A percentile compares a stretch with the other conserved stretches of the same genome.
These are phyloP conservation scores for Entomortierella chlamydospora DNA, from an alignment of 192 early-diverging fungal species.

Conservation along the genomic window DNA sequence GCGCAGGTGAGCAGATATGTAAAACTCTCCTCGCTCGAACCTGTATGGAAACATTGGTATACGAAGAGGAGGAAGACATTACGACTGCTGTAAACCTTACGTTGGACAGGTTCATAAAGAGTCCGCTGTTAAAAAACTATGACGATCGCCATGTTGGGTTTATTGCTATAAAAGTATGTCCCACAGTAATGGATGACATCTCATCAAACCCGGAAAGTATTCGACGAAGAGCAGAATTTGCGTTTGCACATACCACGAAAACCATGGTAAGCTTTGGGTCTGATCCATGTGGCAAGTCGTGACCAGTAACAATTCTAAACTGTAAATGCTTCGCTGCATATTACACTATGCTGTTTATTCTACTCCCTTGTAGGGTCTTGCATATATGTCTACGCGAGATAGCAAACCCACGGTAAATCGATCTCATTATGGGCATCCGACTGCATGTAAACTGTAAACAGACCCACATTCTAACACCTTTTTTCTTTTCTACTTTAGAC, in stretches of 20 bases:
- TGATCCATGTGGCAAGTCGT: too few species aligned
- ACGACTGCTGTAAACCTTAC: neutral
- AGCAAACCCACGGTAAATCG: slow-evolving; percentile 29
- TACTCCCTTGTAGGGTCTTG: slow-evolving; percentile 14
- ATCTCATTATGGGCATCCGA: too few species aligned
- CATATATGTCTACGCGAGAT: slow-evolving; percentile 32
- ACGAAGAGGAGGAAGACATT: slow-evolving; percentile 14
- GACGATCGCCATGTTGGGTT: slow-evolving; percentile 52
- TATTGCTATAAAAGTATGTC: slow-evolving; percentile 32
- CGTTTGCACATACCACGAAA: slow-evolving; percentile 77
- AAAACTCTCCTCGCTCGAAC: slow-evolving; percentile 74
- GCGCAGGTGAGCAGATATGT: slow-evolving; percentile 90
- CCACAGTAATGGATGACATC: neutral
- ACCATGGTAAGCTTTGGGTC: slow-evolving; percentile 80
- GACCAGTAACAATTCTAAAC: neutral
- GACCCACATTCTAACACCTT: neutral
- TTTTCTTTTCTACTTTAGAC: slow-evolving; percentile 5
- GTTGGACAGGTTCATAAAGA: slow-evolving; percentile 31
- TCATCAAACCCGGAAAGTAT: neutral
- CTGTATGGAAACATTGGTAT: slow-evolving; percentile 55
- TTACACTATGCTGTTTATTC: neutral
- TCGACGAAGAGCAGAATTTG: slow-evolving; percentile 63
- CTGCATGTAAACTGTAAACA: neutral
- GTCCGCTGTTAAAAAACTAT: slow-evolving; percentile 30
- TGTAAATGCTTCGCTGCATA: too few species aligned